A percentile compares a stretch with the other conserved stretches of the same genome.
These are phyloP conservation scores for sunflower (Helianthus annuus) DNA, from an alignment of 129 eudicot genomes.

Conservation along the genomic window DNA sequence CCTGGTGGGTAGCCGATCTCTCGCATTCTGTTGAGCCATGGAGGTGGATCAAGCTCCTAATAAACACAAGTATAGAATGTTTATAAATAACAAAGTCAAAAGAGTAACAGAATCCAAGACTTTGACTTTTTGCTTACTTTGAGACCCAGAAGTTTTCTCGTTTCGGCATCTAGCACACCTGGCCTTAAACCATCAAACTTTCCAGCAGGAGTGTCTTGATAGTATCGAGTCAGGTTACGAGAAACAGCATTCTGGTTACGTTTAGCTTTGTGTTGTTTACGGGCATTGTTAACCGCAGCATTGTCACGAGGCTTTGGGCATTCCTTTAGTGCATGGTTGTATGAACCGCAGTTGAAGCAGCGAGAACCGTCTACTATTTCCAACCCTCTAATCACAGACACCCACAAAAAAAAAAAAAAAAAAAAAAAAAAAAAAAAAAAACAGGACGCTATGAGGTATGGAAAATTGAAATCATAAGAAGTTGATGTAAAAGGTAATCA, in stretches of 20 bases:
- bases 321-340: conserved; percentile 80
- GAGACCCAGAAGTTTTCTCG: conserved; percentile 70
- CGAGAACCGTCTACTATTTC: conserved; percentile 69
- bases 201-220: conserved; percentile 78
- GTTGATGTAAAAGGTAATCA: too few relatives aligned
- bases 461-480: too few relatives aligned
- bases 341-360: conserved; percentile 94
- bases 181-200: conserved; percentile 93
- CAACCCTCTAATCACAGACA: conserved; percentile 38
- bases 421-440: not conserved
- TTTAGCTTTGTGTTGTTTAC: conserved; percentile 64
- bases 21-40: conserved; percentile 98
- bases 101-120: not conserved
- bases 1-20: conserved; percentile 97
- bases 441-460: not conserved
- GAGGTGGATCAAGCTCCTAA: conserved; percentile 97
- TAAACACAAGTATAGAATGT: not conserved
- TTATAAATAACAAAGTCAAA: not conserved
- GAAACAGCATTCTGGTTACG: conserved; percentile 67
- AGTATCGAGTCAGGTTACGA: conserved; percentile 81
- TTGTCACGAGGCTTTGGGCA: conserved; percentile 91
- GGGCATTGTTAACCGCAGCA: conserved; percentile 73
- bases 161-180: conserved; percentile 75
- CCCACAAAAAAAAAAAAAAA: conserved; percentile 1
- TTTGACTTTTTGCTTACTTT: conserved; percentile 52